Conservation (phyloP, 805 yeast species). For the Kodamaea kaohsiungensis region DNA sequence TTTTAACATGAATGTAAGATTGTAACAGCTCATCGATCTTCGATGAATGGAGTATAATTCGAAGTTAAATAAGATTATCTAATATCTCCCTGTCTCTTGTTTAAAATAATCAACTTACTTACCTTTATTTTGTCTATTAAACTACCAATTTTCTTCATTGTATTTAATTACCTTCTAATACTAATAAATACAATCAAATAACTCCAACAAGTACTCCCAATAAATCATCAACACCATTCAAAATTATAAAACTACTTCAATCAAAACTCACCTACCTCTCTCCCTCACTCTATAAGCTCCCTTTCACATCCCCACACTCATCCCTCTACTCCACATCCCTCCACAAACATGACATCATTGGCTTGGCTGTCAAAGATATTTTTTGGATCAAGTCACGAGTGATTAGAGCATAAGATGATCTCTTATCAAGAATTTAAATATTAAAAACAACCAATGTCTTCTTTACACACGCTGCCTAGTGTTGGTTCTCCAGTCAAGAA, state of each 20-base stretch:
- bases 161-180: too few species aligned
- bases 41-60: not conserved
- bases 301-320: not conserved
- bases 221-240: too few species aligned
- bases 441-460: not conserved
- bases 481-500: slow-evolving; percentile 9
- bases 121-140: too few species aligned
- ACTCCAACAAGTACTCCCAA: too few species aligned
- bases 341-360: not conserved
- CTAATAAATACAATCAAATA: too few species aligned
- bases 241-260: too few species aligned
- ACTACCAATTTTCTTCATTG: too few species aligned
- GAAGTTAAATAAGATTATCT: too few species aligned
- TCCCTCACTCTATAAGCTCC: not conserved
- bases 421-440: not conserved
- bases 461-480: not conserved
- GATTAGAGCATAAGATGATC: not conserved
- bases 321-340: not conserved
- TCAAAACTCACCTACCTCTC: too few species aligned
- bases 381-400: not conserved
- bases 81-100: too few species aligned
- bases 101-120: too few species aligned
- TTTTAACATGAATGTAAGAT: not conserved
- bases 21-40: not conserved
- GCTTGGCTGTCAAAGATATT: not conserved